phyloP scores from a whole-genome alignment of 2,329 filamentous ascomycete species.

The Bipolaris victoriae region DNA sequence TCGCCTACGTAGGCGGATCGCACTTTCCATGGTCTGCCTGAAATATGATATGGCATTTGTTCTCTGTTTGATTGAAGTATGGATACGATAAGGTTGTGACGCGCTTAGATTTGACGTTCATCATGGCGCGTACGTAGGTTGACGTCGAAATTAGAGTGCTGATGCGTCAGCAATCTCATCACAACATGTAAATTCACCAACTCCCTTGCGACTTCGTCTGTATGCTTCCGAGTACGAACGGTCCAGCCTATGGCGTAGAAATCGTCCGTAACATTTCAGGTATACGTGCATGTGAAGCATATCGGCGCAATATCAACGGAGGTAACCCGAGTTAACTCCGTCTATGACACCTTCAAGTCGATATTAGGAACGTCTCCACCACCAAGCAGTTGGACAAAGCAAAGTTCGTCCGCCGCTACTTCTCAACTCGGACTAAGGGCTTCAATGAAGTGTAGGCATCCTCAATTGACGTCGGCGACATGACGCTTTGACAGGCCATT shows the following conservation, averaged over 20 bases:
- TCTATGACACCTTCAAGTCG: neutral
- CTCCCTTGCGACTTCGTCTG: no score
- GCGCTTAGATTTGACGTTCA: neutral
- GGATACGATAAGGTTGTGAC: neutral
- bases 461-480: neutral
- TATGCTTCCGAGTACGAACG: no score
- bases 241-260: no score
- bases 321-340: neutral
- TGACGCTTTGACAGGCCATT: neutral
- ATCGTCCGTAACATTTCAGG: no score
- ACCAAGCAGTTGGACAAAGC: no score
- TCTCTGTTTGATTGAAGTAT: conserved; percentile 1
- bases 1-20: conserved; percentile 1
- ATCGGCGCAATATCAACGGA: neutral
- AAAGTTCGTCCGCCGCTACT: neutral
- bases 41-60: conserved; percentile 7
- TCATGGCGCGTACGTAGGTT: neutral
- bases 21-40: neutral
- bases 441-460: neutral
- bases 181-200: neutral
- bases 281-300: neutral
- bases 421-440: neutral
- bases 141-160: neutral
- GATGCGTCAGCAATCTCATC: neutral
- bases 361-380: neutral